Evolutionary conservation across 2,329 filamentous ascomycete species (phyloP), one percentile per base, ranked within the genome.

Genomic region (Neobulgaria alba): DNA sequence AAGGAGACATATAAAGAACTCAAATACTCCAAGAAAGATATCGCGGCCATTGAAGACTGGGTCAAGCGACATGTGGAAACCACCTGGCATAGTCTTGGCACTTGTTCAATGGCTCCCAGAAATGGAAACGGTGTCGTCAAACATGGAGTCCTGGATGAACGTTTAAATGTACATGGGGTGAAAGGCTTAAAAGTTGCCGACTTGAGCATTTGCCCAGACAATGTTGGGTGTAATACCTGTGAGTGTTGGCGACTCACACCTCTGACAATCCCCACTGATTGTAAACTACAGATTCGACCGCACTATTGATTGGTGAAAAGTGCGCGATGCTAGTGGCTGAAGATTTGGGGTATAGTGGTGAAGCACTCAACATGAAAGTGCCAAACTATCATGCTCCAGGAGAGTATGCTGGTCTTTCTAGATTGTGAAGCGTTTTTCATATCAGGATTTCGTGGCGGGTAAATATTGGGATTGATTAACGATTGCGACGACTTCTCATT

Each of bases 351-450:
- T 56, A 57, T 26, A 84, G 84, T 20, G 55, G 68, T 69, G 49
- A 43, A 20, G 82, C 79, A 8, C 67, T 90, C 47, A 79, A 87
- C 31, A 90, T 90, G 85, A 82, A 78, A 63, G 82, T 73, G 3
- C 78, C 78, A 1, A 68, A 66, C 8, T 82, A 82, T 56, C 62
- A 79, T 45, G 76, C 72, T 0, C 75, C 71, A 0, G 70, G 69
- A 4, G 71, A 75, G 30, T 17, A 50, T 1, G 47, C 45, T 10
- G 41, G 36, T 9, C 43, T 56, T 38, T 48, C 49, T 18, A 20
- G 23, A 12, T 26, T 26, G 23, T 26, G 12, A 26, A n/a, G n/a
- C n/a, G n/a, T n/a, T n/a, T n/a, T n/a, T n/a, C n/a, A n/a, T n/a
- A n/a, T n/a, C n/a, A n/a, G n/a, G n/a, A n/a, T n/a, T n/a, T n/a